Percentiles rank a stretch among this genome's conserved stretches.
phyloP scores from a whole-genome alignment of 805 yeast genomes.

The Cyberlindnera mycetangii region DNA sequence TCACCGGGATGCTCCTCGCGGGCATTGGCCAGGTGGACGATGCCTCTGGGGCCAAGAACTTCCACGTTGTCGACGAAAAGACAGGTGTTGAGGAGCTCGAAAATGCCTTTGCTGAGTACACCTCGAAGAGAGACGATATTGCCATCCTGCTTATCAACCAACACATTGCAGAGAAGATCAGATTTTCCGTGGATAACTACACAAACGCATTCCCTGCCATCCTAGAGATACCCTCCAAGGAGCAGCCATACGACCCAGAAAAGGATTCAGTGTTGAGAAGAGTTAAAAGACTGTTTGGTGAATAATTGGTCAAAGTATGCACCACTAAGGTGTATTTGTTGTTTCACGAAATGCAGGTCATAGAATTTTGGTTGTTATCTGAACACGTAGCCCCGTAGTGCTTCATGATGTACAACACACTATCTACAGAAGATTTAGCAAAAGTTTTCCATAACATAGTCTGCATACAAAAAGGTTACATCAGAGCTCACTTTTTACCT shows the following conservation, averaged over 20 bases:
- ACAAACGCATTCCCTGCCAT: conserved; percentile 94
- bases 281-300: conserved; percentile 94
- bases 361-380: conserved; percentile 3
- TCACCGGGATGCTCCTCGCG: conserved; percentile 92
- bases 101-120: conserved; percentile 70
- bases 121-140: conserved; percentile 76
- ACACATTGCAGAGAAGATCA: conserved; percentile 87
- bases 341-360: conserved; percentile 20
- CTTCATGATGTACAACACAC: no score
- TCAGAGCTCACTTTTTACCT: conserved; percentile 28
- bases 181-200: conserved; percentile 77
- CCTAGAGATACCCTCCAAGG: conserved; percentile 95
- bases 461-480: neutral
- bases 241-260: conserved; percentile 97
- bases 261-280: conserved; percentile 93
- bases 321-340: neutral
- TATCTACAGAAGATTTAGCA: no score
- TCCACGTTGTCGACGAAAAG: conserved; percentile 71
- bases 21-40: conserved; percentile 85
- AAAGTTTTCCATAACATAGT: no score
- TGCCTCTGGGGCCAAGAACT: conserved; percentile 65
- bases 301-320: conserved; percentile 50
- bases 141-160: conserved; percentile 93
- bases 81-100: conserved; percentile 76
- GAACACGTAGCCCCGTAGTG: no score